phyloP scores from a whole-genome alignment of 371 early-diverging fungal genomes.

The Mortierella sp. region DNA sequence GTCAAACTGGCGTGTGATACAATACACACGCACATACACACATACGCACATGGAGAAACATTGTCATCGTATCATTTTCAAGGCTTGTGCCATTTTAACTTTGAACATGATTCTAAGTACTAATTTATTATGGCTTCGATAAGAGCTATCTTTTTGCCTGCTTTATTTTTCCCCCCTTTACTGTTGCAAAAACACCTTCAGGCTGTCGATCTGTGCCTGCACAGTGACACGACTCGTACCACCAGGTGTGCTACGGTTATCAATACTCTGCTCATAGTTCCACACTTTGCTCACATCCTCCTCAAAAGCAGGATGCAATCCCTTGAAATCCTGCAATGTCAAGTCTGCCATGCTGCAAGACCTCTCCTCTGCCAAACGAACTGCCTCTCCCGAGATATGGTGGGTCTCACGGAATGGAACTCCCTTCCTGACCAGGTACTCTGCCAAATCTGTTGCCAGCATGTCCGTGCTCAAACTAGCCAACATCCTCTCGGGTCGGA shows the following conservation, averaged over 20 bases:
- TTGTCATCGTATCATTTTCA: too few relatives aligned
- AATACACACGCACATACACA: too few relatives aligned
- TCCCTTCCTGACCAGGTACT: slow-evolving; percentile 92
- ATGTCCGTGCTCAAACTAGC: slow-evolving; percentile 88
- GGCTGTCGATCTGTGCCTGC: slow-evolving; percentile 78
- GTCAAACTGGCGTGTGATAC: too few relatives aligned
- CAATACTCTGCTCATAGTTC: slow-evolving; percentile 90
- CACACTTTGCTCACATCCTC: slow-evolving; percentile 85
- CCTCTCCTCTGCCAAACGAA: slow-evolving; percentile 92
- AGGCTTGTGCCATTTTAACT: too few relatives aligned
- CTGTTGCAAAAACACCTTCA: slow-evolving; percentile 75
- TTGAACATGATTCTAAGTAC: too few relatives aligned
- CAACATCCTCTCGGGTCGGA: slow-evolving; percentile 82
- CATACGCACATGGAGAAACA: too few relatives aligned
- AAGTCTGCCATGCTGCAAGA: slow-evolving; percentile 76
- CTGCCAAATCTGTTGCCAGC: slow-evolving; percentile 98
- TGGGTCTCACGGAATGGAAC: slow-evolving; percentile 99
- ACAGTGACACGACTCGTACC: slow-evolving; percentile 91
- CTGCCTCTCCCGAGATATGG: slow-evolving; percentile 97
- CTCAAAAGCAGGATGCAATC: slow-evolving; percentile 85
- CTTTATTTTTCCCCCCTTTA: too few relatives aligned
- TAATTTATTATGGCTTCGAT: too few relatives aligned
- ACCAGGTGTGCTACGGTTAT: slow-evolving; percentile 88
- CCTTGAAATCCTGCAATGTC: slow-evolving; percentile 81
- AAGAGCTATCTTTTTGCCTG: too few relatives aligned